Evolutionary conservation across 805 yeast genomes (phyloP).

Genomic region (Wickerhamomyces subpelliculosus): DNA sequence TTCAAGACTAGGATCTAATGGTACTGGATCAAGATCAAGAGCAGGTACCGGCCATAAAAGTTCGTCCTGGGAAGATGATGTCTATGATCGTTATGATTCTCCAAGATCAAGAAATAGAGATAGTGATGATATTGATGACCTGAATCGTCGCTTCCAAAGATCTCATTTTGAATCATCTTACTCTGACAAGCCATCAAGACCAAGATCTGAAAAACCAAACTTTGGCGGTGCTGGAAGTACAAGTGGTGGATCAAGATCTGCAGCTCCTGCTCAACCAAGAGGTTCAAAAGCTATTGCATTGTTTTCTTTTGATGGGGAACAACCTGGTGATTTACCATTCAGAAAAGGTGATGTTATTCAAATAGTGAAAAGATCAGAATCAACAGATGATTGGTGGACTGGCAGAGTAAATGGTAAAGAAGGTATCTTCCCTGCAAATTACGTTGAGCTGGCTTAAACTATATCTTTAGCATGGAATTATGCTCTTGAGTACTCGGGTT

Average conservation of each 20-base stretch:
- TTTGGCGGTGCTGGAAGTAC: constrained; percentile 23
- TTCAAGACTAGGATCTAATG: constrained; percentile 20
- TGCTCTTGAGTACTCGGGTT: too few relatives aligned
- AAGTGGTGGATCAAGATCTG: constrained; percentile 3
- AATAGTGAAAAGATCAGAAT: constrained; percentile 76
- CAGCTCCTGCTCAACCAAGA: constrained; percentile 10
- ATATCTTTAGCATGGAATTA: too few relatives aligned
- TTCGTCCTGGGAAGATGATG: constrained; percentile 83
- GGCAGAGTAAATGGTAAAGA: constrained; percentile 78
- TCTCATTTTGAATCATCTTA: constrained; percentile 22
- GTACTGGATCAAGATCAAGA: constrained; percentile 13
- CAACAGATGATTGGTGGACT: constrained; percentile 98
- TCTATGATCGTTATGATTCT: constrained; percentile 51
- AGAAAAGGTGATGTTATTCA: constrained; percentile 91
- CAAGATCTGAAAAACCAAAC: constrained; percentile 35
- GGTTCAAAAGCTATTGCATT: constrained; percentile 85
- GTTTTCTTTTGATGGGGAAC: constrained; percentile 85
- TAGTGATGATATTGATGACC: constrained; percentile 31
- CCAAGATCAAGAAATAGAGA: constrained; percentile 18
- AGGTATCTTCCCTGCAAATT: constrained; percentile 97
- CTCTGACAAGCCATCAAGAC: constrained; percentile 29
- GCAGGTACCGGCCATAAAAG: constrained; percentile 10
- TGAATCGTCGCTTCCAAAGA: constrained; percentile 34
- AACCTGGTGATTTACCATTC: constrained; percentile 88
- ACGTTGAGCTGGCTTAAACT: constrained; percentile 60